These are phyloP conservation scores for Rhynchospora tenuis DNA, from an alignment of 176 grass and related monocot genomes.

Conservation along the genomic window DNA sequence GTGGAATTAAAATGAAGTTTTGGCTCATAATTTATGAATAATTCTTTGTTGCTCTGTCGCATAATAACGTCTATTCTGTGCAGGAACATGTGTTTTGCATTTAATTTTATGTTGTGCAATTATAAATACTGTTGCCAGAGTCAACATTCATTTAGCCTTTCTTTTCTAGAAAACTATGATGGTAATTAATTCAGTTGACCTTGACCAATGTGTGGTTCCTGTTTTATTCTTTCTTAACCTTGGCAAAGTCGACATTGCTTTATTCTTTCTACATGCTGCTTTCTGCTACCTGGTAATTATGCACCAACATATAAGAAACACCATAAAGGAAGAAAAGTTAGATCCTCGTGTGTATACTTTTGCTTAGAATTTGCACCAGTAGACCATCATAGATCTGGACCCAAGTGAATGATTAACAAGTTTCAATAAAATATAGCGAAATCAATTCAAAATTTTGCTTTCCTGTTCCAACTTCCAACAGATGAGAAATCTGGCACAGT, in stretches of 20 bases:
- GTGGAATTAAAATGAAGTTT: no score
- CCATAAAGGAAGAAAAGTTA: not conserved
- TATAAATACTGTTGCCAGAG: not conserved
- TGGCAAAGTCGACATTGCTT: no score
- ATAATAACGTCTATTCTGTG: not conserved
- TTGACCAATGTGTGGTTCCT: not conserved
- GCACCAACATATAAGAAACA: not conserved
- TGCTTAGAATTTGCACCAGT: no score
- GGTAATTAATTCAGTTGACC: not conserved
- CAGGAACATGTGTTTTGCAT: not conserved
- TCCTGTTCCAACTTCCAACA: not conserved
- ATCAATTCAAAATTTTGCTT: not conserved
- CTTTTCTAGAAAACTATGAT: not conserved
- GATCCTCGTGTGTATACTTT: no score
- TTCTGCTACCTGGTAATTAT: not conserved
- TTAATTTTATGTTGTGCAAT: not conserved
- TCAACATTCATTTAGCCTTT: not conserved
- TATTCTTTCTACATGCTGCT: not conserved
- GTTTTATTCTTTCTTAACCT: not conserved
- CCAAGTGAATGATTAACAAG: not conserved
- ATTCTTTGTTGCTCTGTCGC: no score
- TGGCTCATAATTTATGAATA: no score
- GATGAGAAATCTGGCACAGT: no score
- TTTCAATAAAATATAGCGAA: not conserved
- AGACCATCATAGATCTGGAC: no score